Conservation (phyloP, 1,284 basidiomycete species). For the Rhodotorula glutinis region DNA sequence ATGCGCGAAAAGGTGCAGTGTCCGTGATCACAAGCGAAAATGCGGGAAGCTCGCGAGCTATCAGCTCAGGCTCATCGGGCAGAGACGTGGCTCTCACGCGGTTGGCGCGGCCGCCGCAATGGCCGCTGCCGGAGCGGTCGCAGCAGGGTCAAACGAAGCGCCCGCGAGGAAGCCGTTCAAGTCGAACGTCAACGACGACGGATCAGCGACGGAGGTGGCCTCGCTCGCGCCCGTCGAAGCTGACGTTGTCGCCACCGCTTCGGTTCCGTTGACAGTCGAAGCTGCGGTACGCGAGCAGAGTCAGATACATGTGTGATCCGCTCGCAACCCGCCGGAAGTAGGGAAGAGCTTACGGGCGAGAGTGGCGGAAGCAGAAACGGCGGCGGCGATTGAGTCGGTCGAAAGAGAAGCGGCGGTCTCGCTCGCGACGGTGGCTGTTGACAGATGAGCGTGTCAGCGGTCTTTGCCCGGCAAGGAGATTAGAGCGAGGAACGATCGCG, state of each 20-base stretch:
- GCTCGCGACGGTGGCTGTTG: neutral
- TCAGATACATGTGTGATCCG: too few species aligned
- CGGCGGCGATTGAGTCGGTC: neutral
- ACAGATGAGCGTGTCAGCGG: too few species aligned
- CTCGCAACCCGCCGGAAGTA: too few species aligned
- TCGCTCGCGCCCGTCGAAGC: neutral
- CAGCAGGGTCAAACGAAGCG: neutral
- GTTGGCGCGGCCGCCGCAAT: neutral
- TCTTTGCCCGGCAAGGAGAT: too few species aligned
- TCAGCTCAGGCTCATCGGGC: too few species aligned
- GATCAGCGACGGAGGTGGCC: neutral
- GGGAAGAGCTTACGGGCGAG: neutral
- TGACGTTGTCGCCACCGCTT: neutral
- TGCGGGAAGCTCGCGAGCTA: too few species aligned
- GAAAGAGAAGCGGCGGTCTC: neutral
- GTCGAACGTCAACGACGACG: neutral
- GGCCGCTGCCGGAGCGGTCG: neutral
- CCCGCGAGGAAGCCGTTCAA: neutral
- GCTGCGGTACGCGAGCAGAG: too few species aligned
- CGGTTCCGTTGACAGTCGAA: too few species aligned
- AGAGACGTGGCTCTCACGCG: neutral
- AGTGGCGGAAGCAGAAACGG: neutral
- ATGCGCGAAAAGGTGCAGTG: too few species aligned
- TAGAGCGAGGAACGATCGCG: too few species aligned
- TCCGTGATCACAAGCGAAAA: too few species aligned